These are phyloP conservation scores for Globisporangium cystogenes DNA, from an alignment of 352 stramenopile genomes.

Conservation along the genomic window DNA sequence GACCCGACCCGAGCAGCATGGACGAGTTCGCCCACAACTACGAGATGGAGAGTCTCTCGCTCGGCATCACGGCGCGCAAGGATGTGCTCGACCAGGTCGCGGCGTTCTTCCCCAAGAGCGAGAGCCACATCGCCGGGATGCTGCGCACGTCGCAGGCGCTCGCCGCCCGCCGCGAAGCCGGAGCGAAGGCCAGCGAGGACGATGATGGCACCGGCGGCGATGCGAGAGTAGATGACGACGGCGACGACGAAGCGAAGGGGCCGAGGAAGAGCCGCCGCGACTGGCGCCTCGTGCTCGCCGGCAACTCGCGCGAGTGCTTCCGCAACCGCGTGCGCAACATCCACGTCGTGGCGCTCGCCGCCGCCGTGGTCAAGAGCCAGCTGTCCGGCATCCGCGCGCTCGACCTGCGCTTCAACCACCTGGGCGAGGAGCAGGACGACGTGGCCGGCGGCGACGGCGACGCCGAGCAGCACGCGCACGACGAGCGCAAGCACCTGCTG, in stretches of 20 bases:
- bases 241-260: slow-evolving; percentile 1
- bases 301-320: slow-evolving; percentile 55
- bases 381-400: slow-evolving; percentile 33
- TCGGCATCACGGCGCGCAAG: slow-evolving; percentile 54
- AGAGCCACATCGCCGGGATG: slow-evolving; percentile 26
- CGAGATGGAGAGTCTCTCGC: slow-evolving; percentile 71
- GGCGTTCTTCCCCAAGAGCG: slow-evolving; percentile 33
- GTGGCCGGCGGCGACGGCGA: slow-evolving; percentile 16
- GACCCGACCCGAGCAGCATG: too few species aligned
- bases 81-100: slow-evolving; percentile 45
- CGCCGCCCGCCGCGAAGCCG: slow-evolving; percentile 25
- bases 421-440: slow-evolving; percentile 27
- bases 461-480: slow-evolving; percentile 9
- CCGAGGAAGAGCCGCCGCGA: slow-evolving; percentile 1
- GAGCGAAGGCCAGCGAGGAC: background rate
- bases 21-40: slow-evolving; percentile 68
- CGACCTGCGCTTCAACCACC: slow-evolving; percentile 48
- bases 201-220: background rate
- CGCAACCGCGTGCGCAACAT: slow-evolving; percentile 60
- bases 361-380: slow-evolving; percentile 42
- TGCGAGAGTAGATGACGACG: slow-evolving; percentile 1
- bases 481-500: slow-evolving; percentile 38
- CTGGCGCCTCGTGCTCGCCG: slow-evolving; percentile 31
- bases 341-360: slow-evolving; percentile 47
- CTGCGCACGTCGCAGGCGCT: slow-evolving; percentile 40